phyloP scores from a whole-genome alignment of 805 yeast genomes.

The Kazachstania kunashirensis region DNA sequence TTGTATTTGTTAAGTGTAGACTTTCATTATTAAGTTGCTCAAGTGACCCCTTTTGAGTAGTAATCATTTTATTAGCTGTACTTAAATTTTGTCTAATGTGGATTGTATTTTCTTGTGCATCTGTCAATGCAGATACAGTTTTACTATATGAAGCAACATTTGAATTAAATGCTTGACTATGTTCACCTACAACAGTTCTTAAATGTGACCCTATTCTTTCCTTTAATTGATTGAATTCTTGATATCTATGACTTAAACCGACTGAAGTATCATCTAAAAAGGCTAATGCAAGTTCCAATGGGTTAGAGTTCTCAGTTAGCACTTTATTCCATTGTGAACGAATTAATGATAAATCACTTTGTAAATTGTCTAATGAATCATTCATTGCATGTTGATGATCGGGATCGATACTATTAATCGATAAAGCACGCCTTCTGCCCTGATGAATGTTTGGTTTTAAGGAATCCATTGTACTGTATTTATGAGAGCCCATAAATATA shows the following conservation, averaged over 20 bases:
- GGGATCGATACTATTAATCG: conserved; percentile 23
- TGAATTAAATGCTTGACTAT: conserved; percentile 75
- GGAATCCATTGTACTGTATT: conserved; percentile 18
- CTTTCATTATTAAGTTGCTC: conserved; percentile 58
- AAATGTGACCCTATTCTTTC: conserved; percentile 47
- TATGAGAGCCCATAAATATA: too few relatives aligned
- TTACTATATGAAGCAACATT: conserved; percentile 77
- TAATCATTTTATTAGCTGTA: conserved; percentile 40
- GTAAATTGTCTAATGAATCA: conserved; percentile 22
- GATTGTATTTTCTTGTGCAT: conserved; percentile 51
- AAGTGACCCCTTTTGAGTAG: conserved; percentile 46
- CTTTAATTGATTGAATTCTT: conserved; percentile 57
- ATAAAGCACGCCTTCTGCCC: conserved; percentile 24
- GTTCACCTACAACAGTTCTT: conserved; percentile 64
- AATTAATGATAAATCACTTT: conserved; percentile 25
- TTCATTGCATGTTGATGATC: conserved; percentile 24
- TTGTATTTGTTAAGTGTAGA: conserved; percentile 52
- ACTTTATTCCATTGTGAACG: conserved; percentile 42
- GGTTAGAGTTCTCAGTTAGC: conserved; percentile 52
- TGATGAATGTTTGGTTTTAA: conserved; percentile 7
- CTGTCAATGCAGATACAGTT: conserved; percentile 51
- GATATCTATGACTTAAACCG: conserved; percentile 70
- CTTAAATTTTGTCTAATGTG: conserved; percentile 41
- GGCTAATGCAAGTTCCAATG: conserved; percentile 75
- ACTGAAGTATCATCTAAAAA: conserved; percentile 80